Percentiles rank a stretch among this genome's conserved stretches.
These are phyloP conservation scores for Forsythia viridissima DNA, from an alignment of 257 asterid species.

Conservation along the genomic window DNA sequence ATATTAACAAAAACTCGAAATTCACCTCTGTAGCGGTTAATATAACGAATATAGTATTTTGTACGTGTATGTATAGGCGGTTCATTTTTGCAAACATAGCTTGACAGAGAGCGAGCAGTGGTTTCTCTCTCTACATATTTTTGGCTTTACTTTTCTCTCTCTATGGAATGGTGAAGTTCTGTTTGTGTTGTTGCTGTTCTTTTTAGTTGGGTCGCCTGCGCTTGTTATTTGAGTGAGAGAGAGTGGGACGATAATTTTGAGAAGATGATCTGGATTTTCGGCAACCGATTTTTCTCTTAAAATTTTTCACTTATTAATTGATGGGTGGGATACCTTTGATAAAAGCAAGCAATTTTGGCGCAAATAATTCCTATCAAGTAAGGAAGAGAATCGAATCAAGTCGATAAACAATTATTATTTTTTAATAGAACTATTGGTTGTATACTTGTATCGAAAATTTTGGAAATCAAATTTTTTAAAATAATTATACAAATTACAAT, in stretches of 20 bases:
- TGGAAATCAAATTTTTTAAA: no score
- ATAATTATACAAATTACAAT: no score
- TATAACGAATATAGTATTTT: slow-evolving; percentile 22
- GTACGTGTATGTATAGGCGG: slow-evolving; percentile 16
- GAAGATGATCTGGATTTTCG: slow-evolving; percentile 21
- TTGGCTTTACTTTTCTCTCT: slow-evolving; percentile 20
- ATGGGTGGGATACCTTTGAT: no score
- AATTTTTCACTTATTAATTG: no score
- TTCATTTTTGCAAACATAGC: slow-evolving; percentile 17
- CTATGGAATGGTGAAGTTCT: slow-evolving; percentile 19
- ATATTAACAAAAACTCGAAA: slow-evolving; percentile 22
- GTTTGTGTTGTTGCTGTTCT: slow-evolving; percentile 25
- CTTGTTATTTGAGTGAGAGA: slow-evolving; percentile 35
- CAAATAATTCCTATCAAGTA: no score
- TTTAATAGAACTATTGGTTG: no score
- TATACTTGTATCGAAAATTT: no score
- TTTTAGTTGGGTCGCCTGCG: slow-evolving; percentile 52
- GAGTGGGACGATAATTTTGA: slow-evolving; percentile 17
- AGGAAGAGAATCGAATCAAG: no score
- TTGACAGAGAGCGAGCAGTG: slow-evolving; percentile 13
- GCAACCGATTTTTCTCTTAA: neutral
- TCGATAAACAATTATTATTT: no score
- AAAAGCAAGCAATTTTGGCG: no score
- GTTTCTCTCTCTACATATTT: slow-evolving; percentile 12
- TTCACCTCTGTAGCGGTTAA: neutral